Base-by-base conservation (phyloP, 108 stramenopile species). In the Cyclotella sp. region DNA sequence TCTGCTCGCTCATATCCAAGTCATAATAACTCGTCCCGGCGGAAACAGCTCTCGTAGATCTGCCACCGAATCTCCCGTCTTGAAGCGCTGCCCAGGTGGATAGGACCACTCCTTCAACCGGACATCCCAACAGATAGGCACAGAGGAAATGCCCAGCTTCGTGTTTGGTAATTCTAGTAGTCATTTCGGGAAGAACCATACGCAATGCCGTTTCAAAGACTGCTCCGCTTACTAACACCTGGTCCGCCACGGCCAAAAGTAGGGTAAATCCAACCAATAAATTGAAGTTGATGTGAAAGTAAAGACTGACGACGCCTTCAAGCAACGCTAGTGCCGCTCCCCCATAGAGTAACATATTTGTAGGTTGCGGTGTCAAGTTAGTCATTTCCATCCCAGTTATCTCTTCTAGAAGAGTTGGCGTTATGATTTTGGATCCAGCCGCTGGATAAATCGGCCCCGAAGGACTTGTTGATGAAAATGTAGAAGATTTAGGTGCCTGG, bases 81-180 rank as follows among this genome's bases (percentile, higher is more conserved):
- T 90, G 73, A 47, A 95, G 61, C 5, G 95, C 92, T n/a, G 87
- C 95, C 90, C 92, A 92, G 14, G 88, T 86, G 13, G 79, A 82
- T 16, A 96, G 67, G 0, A 97, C 92, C 40, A 91, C 94, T 14
- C 93, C 97, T 73, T 96, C 95, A 4, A 97, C 95, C 2, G 96
- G 96, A 81, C 93, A 96, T 15, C 97, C 97, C n/a, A 97, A 82
- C 19, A 98, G 69, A 64, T 98, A 97, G 14, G 96, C 95, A 64
- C 93, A 83, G 9, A 98, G 61, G 67, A 98, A 95, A 77, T 98
- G 97, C 11, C 96, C 96, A 16, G 97, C 97, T 75, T 98, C 97
- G 79, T 98, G 97, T 34, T 85, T 65, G 21, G 86, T 76, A 45
- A 98, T 94, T 53, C 92, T 89, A 8, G 85, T 70, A 63, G 88